Evolutionary conservation across 129 eudicot genomes (phyloP).

Genomic region (Logfia minima): DNA sequence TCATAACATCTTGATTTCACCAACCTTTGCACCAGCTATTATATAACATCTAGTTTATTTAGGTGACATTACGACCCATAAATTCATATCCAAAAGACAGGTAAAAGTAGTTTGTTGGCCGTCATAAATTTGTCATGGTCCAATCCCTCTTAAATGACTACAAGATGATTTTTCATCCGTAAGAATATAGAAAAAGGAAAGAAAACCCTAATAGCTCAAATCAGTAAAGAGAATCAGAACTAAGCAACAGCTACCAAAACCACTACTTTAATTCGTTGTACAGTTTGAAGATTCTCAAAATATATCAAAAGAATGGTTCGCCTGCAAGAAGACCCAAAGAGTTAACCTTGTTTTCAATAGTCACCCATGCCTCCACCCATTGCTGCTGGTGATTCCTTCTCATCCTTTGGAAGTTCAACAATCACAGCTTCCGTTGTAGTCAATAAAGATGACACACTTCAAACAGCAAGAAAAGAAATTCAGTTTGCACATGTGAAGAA

Average conservation of each 20-base stretch:
- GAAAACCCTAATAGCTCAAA: conserved; percentile 1
- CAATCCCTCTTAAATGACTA: background rate
- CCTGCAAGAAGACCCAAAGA: background rate
- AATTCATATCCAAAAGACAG: background rate
- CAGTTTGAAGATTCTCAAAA: conserved; percentile 7
- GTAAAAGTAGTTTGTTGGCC: background rate
- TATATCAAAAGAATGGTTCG: conserved; percentile 14
- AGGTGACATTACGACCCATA: background rate
- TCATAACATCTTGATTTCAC: too few relatives aligned
- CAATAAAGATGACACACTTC: conserved; percentile 57
- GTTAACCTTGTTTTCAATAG: conserved; percentile 27
- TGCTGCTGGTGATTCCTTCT: conserved; percentile 36
- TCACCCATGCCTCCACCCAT: conserved; percentile 59
- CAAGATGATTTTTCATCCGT: conserved; percentile 9
- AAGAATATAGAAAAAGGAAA: background rate
- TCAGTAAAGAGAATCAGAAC: conserved; percentile 25
- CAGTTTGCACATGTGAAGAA: background rate
- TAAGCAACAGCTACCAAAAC: background rate
- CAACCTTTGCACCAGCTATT: background rate
- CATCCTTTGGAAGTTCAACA: conserved; percentile 60
- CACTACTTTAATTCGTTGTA: conserved; percentile 22
- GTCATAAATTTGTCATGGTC: background rate
- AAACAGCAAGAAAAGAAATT: conserved; percentile 7
- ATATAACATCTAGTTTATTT: background rate
- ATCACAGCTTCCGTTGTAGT: conserved; percentile 76